These are phyloP conservation scores for Penicillium vulpinum DNA, from an alignment of 2,329 filamentous ascomycete species.

Conservation along the genomic window DNA sequence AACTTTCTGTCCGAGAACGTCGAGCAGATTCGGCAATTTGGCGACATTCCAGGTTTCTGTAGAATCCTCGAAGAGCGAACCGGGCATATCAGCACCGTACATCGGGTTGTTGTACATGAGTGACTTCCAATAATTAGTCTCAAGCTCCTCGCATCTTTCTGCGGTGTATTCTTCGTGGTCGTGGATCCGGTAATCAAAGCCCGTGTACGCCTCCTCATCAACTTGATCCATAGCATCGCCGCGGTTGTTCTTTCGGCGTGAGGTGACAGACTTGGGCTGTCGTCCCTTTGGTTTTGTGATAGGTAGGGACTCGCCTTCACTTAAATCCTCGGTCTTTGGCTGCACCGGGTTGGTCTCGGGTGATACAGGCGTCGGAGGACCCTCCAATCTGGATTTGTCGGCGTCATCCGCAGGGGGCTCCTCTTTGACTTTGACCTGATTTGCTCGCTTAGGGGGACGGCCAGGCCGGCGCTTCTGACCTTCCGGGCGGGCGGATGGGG, in stretches of 20 bases:
- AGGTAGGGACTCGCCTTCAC: slow-evolving; percentile 45
- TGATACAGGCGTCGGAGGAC: slow-evolving; percentile 57
- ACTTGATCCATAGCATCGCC: slow-evolving; percentile 75
- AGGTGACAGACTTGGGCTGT: slow-evolving; percentile 73
- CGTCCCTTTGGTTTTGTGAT: slow-evolving; percentile 52
- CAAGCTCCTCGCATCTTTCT: slow-evolving; percentile 90
- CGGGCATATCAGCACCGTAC: slow-evolving; percentile 95
- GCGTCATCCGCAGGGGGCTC: slow-evolving; percentile 38
- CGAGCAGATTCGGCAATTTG: slow-evolving; percentile 87
- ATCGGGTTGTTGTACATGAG: slow-evolving; percentile 91
- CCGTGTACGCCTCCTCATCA: slow-evolving; percentile 86
- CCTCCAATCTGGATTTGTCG: slow-evolving; percentile 44
- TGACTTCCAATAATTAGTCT: slow-evolving; percentile 95
- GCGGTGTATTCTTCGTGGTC: slow-evolving; percentile 81
- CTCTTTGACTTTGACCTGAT: slow-evolving; percentile 42
- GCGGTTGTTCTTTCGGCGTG: slow-evolving; percentile 81
- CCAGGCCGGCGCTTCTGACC: slow-evolving; percentile 50
- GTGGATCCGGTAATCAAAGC: slow-evolving; percentile 87
- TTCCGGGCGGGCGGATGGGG: slow-evolving; percentile 39
- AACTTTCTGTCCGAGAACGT: slow-evolving; percentile 91
- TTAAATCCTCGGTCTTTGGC: slow-evolving; percentile 57
- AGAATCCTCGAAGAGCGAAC: slow-evolving; percentile 85
- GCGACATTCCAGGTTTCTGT: slow-evolving; percentile 91
- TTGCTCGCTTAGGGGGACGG: slow-evolving; percentile 40
- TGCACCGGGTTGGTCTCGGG: slow-evolving; percentile 54